Conservation (phyloP, 2,329 filamentous ascomycete genomes). For the Fonsecaea erecta region DNA sequence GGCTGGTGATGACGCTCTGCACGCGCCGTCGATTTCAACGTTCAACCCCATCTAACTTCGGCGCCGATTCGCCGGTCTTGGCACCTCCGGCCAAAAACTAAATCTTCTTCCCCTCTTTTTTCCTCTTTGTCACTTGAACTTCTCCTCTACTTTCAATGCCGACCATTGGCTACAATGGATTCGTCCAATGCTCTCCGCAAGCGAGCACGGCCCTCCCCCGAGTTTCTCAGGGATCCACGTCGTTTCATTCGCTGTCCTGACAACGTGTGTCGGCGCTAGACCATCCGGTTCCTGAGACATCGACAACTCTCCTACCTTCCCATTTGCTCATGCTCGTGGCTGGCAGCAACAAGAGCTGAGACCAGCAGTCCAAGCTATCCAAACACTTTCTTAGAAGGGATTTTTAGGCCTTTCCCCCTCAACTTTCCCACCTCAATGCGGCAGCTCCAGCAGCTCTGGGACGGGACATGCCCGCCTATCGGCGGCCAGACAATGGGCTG, state of each 20-base stretch:
- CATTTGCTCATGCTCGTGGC: slow-evolving; percentile 2
- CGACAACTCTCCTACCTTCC: neutral
- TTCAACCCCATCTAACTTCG: neutral
- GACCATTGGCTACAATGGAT: neutral
- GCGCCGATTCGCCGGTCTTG: neutral
- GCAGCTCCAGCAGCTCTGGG: slow-evolving; percentile 7
- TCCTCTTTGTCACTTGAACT: neutral
- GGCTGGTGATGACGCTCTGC: neutral
- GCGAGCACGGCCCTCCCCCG: neutral
- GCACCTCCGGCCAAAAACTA: neutral
- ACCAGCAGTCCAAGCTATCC: neutral
- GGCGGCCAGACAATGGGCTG: neutral
- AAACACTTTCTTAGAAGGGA: slow-evolving; percentile 7
- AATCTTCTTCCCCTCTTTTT: neutral
- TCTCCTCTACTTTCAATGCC: neutral
- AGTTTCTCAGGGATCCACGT: neutral
- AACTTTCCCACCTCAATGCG: slow-evolving; percentile 5
- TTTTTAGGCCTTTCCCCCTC: neutral
- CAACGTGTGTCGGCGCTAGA: neutral
- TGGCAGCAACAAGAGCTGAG: slow-evolving; percentile 11
- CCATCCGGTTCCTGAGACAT: slow-evolving; percentile 22
- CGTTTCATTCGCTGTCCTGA: neutral
- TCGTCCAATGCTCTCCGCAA: neutral
- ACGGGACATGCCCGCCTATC: neutral
- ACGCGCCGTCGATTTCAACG: neutral